Evolutionary conservation across 805 yeast genomes (phyloP), one percentile per base, ranked within the genome.

Genomic region (Yarrowia keelungensis): DNA sequence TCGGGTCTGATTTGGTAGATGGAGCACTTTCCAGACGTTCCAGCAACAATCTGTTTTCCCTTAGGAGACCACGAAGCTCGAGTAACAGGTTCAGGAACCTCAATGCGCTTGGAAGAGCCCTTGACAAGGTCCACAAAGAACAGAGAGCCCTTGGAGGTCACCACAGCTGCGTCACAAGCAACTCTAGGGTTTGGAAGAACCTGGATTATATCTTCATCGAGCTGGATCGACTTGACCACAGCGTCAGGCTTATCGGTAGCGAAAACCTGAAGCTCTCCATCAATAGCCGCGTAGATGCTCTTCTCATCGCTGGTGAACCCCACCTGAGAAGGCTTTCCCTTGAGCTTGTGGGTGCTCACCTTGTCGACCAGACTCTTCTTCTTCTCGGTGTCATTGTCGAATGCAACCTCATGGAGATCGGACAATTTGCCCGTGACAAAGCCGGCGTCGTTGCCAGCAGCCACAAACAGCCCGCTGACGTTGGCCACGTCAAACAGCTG

Each of bases 401-500:
- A 36, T 10, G 26, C 45, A 15, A 22, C 47, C 76, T 70, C 58
- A 16, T 59, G 65, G 42, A 76, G 68, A 8, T 58, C 71, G 12
- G 69, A 26, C 16, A 73, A 68, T n/a, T 58, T 66, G 8, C 73
- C 77, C 2, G 71, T 50, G 8, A 69, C 68, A 26, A 68, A 62
- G 51, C 75, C 74, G 8, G 14, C 26, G 16, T 67, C 68, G 4
- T 68, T 41, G 5, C 72, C 71, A 22, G 72, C 78, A 38, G 72
- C 70, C 8, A 74, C 75, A 61, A 73, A 73, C 19, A 73, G 32
- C 15, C 73, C 76, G 11, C 69, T 58, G 11, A 47, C 68, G 45
- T 70, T 72, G 15, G 77, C 76, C 26, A 76, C 64, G 38, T 75
- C 75, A 45, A 76, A 67, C 43, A 76, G 67, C 9, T 70, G 36